Conservation (phyloP, 78 protist species). For the Chrysochromulina parva region DNA sequence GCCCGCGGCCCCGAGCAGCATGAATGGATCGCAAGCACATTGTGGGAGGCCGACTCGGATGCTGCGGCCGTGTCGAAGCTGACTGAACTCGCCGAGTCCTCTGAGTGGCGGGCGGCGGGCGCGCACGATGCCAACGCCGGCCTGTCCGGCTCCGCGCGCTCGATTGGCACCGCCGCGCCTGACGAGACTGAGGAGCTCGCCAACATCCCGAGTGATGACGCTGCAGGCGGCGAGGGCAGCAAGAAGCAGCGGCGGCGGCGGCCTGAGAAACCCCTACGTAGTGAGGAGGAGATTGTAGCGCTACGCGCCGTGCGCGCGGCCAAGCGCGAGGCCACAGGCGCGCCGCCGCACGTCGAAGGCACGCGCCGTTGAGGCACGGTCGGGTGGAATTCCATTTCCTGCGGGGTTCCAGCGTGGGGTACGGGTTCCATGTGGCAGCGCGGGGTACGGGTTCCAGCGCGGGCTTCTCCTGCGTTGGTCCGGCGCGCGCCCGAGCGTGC, state of each 20-base stretch:
- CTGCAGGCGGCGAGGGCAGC: neutral
- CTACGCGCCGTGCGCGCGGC: conserved; percentile 9
- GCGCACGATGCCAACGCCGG: neutral
- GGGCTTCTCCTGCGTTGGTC: too few species aligned
- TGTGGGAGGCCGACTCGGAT: neutral
- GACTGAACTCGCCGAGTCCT: neutral
- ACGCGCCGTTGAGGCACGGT: too few species aligned
- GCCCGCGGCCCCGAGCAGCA: neutral
- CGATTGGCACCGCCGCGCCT: neutral
- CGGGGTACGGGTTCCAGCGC: too few species aligned
- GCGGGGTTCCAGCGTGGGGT: too few species aligned
- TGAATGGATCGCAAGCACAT: neutral
- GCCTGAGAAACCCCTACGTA: neutral
- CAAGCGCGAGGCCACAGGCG: neutral
- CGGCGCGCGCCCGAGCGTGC: too few species aligned
- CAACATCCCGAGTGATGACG: too few species aligned
- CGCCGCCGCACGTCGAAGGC: conserved; percentile 31
- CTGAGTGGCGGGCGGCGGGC: neutral
- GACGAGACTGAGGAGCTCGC: too few species aligned
- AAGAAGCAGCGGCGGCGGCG: neutral
- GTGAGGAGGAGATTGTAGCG: conserved; percentile 5
- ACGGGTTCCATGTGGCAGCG: too few species aligned
- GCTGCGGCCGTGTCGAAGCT: neutral
- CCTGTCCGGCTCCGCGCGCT: neutral
- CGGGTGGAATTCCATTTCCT: too few species aligned